Evolutionary conservation across 805 yeast genomes (phyloP).

Genomic region (Cyberlindnera sargentensis): DNA sequence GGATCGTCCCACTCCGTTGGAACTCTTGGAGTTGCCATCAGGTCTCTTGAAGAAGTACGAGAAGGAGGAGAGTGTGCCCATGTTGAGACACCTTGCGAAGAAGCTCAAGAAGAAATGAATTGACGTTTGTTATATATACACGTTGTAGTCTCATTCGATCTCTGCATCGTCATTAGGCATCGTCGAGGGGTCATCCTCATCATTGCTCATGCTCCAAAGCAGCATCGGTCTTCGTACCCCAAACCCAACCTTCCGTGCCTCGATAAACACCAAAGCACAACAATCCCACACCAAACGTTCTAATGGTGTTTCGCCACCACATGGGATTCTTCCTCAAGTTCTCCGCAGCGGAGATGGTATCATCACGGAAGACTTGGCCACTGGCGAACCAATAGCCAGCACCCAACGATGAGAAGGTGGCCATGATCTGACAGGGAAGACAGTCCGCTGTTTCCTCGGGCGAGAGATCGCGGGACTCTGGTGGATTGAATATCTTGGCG

Average conservation of each 20-base stretch:
- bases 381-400: slow-evolving; percentile 59
- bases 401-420: slow-evolving; percentile 47
- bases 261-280: slow-evolving; percentile 53
- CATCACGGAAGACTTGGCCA: slow-evolving; percentile 46
- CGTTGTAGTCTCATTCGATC: background rate
- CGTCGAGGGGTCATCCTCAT: background rate
- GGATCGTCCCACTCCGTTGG: slow-evolving; percentile 67
- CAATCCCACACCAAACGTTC: slow-evolving; percentile 47
- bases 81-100: slow-evolving; percentile 37
- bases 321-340: slow-evolving; percentile 35
- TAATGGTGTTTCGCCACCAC: slow-evolving; percentile 57
- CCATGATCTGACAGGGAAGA: slow-evolving; percentile 61
- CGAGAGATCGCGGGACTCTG: slow-evolving; percentile 21
- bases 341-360: slow-evolving; percentile 27
- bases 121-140: background rate
- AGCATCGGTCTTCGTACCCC: slow-evolving; percentile 35
- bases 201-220: slow-evolving; percentile 2
- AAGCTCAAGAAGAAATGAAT: slow-evolving; percentile 16
- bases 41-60: slow-evolving; percentile 27
- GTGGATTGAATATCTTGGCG: slow-evolving; percentile 21
- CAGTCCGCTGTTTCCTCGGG: slow-evolving; percentile 47
- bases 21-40: slow-evolving; percentile 41
- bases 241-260: slow-evolving; percentile 55
- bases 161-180: background rate
- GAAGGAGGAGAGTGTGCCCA: slow-evolving; percentile 25